Conservation (phyloP, 1,284 basidiomycete genomes). For the Sphaerobolus stellatus region DNA sequence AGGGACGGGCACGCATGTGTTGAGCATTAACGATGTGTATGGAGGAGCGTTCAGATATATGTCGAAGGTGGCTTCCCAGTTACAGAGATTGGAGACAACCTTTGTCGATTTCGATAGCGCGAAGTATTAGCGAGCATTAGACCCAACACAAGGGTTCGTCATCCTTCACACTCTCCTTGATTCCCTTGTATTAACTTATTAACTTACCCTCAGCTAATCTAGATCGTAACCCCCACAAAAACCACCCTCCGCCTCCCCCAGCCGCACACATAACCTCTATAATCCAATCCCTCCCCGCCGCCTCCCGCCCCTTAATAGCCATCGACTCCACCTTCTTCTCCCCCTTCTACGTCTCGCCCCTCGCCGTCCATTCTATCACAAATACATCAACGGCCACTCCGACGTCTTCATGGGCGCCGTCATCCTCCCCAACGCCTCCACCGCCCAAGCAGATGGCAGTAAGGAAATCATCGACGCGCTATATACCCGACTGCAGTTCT, state of each 20-base stretch:
- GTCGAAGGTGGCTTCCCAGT: slow-evolving; percentile 69
- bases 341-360: slow-evolving; percentile 88
- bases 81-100: slow-evolving; percentile 73
- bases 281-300: slow-evolving; percentile 43
- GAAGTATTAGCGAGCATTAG: slow-evolving; percentile 65
- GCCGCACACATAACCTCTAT: slow-evolving; percentile 56
- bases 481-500: slow-evolving; percentile 65
- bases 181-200: slow-evolving; percentile 2
- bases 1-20: slow-evolving; percentile 73
- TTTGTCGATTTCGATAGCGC: slow-evolving; percentile 83
- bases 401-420: slow-evolving; percentile 88
- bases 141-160: slow-evolving; percentile 77
- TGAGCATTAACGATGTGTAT: slow-evolving; percentile 91
- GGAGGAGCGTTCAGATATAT: slow-evolving; percentile 92
- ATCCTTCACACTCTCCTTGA: not conserved
- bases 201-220: slow-evolving; percentile 68
- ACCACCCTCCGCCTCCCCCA: slow-evolving; percentile 89
- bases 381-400: slow-evolving; percentile 93
- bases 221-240: slow-evolving; percentile 96
- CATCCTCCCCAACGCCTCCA: slow-evolving; percentile 38
- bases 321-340: slow-evolving; percentile 94
- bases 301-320: slow-evolving; percentile 69
- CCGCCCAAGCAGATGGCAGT: not conserved
- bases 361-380: slow-evolving; percentile 82
- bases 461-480: not conserved